These are phyloP conservation scores for Phytophthora pseudosyringae DNA, from an alignment of 352 stramenopile genomes.

Conservation along the genomic window DNA sequence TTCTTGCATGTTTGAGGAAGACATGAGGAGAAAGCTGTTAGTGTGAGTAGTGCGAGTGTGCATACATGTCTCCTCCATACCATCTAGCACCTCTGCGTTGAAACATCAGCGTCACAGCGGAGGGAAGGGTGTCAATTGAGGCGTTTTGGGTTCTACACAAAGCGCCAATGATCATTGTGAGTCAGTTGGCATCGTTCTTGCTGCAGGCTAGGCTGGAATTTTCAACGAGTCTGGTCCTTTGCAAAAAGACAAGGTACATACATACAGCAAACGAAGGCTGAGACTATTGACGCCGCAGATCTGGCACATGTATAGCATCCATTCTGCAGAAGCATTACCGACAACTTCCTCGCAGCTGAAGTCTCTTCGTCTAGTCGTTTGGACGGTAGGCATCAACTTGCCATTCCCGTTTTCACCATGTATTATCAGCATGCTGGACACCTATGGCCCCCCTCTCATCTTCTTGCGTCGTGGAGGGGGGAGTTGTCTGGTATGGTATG, in stretches of 20 bases:
- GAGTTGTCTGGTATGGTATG: slow-evolving; percentile 4
- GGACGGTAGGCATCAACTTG: slow-evolving; percentile 19
- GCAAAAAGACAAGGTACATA: neutral
- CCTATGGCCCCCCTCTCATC: neutral
- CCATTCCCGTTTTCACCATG: slow-evolving; percentile 24
- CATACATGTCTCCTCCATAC: slow-evolving; percentile 37
- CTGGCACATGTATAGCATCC: slow-evolving; percentile 23
- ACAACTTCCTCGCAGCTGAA: slow-evolving; percentile 17
- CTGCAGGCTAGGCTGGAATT: slow-evolving; percentile 2
- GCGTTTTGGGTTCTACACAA: slow-evolving; percentile 33
- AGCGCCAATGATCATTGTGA: slow-evolving; percentile 31
- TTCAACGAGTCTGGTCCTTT: neutral
- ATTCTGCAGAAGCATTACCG: slow-evolving; percentile 22
- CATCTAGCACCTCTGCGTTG: slow-evolving; percentile 27
- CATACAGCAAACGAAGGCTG: slow-evolving; percentile 1
- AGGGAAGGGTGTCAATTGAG: slow-evolving; percentile 30
- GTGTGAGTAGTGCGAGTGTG: slow-evolving; percentile 34
- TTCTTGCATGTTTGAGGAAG: slow-evolving; percentile 27
- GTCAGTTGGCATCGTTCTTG: slow-evolving; percentile 6
- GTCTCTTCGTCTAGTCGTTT: slow-evolving; percentile 30
- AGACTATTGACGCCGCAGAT: neutral
- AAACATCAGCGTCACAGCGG: slow-evolving; percentile 27
- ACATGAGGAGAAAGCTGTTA: slow-evolving; percentile 24
- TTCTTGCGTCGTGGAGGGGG: slow-evolving; percentile 1
- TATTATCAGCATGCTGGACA: slow-evolving; percentile 31